Evolutionary conservation across 2,329 filamentous ascomycete species (phyloP).

Genomic region (Fusarium albosuccineum): DNA sequence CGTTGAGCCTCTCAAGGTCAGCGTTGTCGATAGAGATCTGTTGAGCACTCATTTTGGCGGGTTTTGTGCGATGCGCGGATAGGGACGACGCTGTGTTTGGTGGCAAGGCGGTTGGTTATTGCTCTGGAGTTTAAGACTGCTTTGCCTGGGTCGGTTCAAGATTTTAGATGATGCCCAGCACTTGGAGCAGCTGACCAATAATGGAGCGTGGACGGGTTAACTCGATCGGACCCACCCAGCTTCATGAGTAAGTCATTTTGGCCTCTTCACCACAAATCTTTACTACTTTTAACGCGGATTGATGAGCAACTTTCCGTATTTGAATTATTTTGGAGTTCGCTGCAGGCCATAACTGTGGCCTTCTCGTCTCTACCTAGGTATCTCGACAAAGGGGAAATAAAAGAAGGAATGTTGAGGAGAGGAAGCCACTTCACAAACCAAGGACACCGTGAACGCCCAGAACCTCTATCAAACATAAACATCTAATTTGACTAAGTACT

Average conservation of each 20-base stretch:
- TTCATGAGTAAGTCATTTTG: neutral
- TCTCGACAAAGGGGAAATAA: neutral
- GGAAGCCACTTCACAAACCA: neutral
- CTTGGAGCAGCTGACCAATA: slow-evolving; percentile 30
- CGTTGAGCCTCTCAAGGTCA: slow-evolving; percentile 81
- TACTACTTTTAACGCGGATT: too few species aligned
- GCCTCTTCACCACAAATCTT: neutral
- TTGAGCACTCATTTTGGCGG: slow-evolving; percentile 52
- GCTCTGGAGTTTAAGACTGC: slow-evolving; percentile 20
- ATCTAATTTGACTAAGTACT: slow-evolving; percentile 27
- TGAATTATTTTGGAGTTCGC: too few species aligned
- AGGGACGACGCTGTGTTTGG: neutral
- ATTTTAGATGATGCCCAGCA: slow-evolving; percentile 39
- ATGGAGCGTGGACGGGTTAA: slow-evolving; percentile 9
- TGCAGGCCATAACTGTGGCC: too few species aligned
- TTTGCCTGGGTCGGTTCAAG: slow-evolving; percentile 29
- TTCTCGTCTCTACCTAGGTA: too few species aligned
- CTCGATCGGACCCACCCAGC: slow-evolving; percentile 18
- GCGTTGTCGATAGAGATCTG: slow-evolving; percentile 61
- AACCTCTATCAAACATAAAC: slow-evolving; percentile 14
- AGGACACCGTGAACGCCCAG: slow-evolving; percentile 12
- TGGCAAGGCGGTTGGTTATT: slow-evolving; percentile 10
- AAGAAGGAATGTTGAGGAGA: neutral
- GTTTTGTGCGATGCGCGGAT: neutral
- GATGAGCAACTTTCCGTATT: too few species aligned